phyloP scores from a whole-genome alignment of 1,284 basidiomycete genomes.

The Austroboletus novae-zelandiae region DNA sequence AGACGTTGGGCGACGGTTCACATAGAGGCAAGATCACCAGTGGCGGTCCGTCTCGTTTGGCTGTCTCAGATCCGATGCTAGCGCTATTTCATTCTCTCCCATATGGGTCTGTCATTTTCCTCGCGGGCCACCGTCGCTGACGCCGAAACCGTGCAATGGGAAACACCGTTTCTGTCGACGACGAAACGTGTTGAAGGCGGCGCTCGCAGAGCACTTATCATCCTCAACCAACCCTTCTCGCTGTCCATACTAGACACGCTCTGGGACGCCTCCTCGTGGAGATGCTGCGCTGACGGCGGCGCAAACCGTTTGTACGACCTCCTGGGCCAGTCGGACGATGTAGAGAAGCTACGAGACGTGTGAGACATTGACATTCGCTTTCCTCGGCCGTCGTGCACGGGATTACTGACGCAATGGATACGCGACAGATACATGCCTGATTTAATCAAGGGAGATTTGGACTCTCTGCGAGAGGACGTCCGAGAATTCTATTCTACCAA shows the following conservation, averaged over 20 bases:
- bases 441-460: slow-evolving; percentile 91
- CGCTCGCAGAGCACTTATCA: slow-evolving; percentile 59
- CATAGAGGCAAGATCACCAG: no score
- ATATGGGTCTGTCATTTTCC: neutral
- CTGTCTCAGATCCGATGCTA: no score
- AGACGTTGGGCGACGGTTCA: neutral
- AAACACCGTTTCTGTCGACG: slow-evolving; percentile 37
- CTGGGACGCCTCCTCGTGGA: slow-evolving; percentile 68
- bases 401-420: slow-evolving; percentile 3
- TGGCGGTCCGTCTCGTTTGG: no score
- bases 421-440: slow-evolving; percentile 68
- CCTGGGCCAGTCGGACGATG: slow-evolving; percentile 31
- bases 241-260: slow-evolving; percentile 58
- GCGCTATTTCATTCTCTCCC: neutral
- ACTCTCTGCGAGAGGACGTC: slow-evolving; percentile 82
- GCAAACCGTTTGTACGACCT: slow-evolving; percentile 84
- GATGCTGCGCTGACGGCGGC: slow-evolving; percentile 90
- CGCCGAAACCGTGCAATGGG: slow-evolving; percentile 27
- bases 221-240: slow-evolving; percentile 88
- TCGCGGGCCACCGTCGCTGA: no score
- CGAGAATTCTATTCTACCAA: slow-evolving; percentile 61
- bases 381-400: neutral
- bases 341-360: slow-evolving; percentile 28
- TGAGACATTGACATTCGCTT: slow-evolving; percentile 19
- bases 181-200: neutral